Conservation (phyloP, 78 protist genomes). For the Dictyostelium capitatum region DNA sequence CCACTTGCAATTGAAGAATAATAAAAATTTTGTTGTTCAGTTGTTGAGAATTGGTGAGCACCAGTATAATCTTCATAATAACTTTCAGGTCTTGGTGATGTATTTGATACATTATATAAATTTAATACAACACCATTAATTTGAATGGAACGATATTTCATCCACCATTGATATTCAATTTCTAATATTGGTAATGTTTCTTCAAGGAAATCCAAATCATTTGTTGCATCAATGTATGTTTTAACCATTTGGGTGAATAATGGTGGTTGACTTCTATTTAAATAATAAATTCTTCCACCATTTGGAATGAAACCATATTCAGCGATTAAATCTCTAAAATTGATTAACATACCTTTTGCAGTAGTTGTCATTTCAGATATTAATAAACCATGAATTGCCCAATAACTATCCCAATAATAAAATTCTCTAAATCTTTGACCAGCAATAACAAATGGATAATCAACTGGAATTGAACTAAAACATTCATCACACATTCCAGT, state of each 20-base stretch:
- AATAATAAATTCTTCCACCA: conserved; percentile 87
- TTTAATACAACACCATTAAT: conserved; percentile 1
- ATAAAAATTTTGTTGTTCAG: neutral
- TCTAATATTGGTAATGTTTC: conserved; percentile 68
- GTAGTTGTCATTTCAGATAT: conserved; percentile 67
- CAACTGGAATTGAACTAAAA: conserved; percentile 27
- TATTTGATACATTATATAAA: conserved; percentile 21
- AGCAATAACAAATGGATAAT: conserved; percentile 88
- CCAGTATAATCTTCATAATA: conserved; percentile 33
- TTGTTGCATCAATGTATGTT: conserved; percentile 13
- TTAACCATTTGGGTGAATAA: conserved; percentile 84
- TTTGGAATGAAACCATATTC: conserved; percentile 89
- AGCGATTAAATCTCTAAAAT: neutral
- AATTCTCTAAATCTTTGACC: conserved; percentile 87
- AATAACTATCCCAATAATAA: conserved; percentile 89
- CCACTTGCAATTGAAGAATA: conserved; percentile 59
- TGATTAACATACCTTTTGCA: conserved; percentile 63
- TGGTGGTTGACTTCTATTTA: conserved; percentile 90
- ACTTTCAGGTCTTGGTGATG: conserved; percentile 76
- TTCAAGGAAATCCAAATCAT: neutral
- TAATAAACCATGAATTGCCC: conserved; percentile 83
- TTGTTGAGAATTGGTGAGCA: neutral
- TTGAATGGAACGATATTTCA: conserved; percentile 28
- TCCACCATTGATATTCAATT: conserved; percentile 83
- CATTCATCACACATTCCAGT: conserved; percentile 47